Evolutionary conservation across 2,329 filamentous ascomycete species (phyloP), one percentile per base, ranked within the genome.

Genomic region (Pseudocercospora fijiensis): DNA sequence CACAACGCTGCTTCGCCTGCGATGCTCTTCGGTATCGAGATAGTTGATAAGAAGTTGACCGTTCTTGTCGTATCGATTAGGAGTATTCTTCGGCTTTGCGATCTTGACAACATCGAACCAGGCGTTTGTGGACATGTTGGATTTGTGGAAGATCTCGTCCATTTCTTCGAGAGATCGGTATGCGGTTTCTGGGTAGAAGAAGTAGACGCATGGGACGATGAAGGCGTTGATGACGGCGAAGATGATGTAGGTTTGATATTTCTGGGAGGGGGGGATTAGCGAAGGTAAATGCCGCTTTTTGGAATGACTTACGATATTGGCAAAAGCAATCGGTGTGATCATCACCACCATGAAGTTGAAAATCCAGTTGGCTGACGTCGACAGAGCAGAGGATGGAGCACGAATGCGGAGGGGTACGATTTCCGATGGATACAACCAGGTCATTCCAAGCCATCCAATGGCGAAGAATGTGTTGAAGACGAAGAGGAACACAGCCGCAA

Each of bases 111-210:
- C 78, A 16, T 79, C 71, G 69, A 85, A 85, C 49, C 28, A 64
- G 5, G 20, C 49, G n/a, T 52, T 52, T 11, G 27, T 52, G 20
- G 49, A 52, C 28, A 76, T 78, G 22, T 77, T 76, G 0, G 83
- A 82, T 71, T 86, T 85, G 67, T 83, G 81, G 76, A 88, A 88
- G 70, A 88, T 87, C 69, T 76, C 77, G 70, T 89, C 86, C 83
- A 89, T 88, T 72, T 89, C 86, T 73, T 89, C 86, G 43, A 89
- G 82, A 2, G 83, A 85, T 47, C 86, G 81, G 71, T 85, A 85
- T 1, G 84, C 84, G 11, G 86, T 89, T 75, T 89, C 87, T 0
- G 86, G 86, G 75, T 65, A 62, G 58, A 69, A 69, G 52, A 73
- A 75, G 64, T 75, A 76, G 18, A 73, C 69, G 43, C 64, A 69